Evolutionary conservation across 2,329 filamentous ascomycete genomes (phyloP).

Genomic region (Fusarium drepaniforme): DNA sequence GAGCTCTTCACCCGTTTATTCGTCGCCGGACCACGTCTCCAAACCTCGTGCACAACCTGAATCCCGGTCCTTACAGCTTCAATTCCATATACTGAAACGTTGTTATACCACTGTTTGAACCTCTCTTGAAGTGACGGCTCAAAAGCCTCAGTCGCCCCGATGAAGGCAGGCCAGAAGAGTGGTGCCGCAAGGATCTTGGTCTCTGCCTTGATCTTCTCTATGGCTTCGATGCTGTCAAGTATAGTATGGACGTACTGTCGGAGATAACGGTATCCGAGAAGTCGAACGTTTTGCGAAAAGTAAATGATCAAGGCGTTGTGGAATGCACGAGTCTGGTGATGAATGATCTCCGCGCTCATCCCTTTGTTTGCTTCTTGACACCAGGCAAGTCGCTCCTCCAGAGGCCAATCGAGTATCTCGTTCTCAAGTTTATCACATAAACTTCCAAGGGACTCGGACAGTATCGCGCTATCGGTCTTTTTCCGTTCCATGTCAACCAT

Average conservation of each 20-base stretch:
- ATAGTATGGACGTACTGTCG: conserved; percentile 31
- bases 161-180: conserved; percentile 42
- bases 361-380: background rate
- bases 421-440: conserved; percentile 20
- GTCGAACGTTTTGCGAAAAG: conserved; percentile 36
- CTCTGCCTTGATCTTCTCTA: conserved; percentile 38
- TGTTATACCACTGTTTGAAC: conserved; percentile 35
- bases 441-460: background rate
- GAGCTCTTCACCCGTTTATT: background rate
- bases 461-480: background rate
- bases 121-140: conserved; percentile 30
- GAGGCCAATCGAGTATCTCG: conserved; percentile 22
- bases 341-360: conserved; percentile 19
- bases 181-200: conserved; percentile 34
- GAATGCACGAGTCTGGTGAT: conserved; percentile 33
- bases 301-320: conserved; percentile 45
- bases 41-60: conserved; percentile 35
- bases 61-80: conserved; percentile 40
- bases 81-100: conserved; percentile 36
- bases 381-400: conserved; percentile 1
- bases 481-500: conserved; percentile 8
- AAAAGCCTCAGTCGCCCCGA: conserved; percentile 39
- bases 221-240: conserved; percentile 33
- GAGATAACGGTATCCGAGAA: conserved; percentile 32
- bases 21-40: conserved; percentile 24